Percentiles rank a stretch among this genome's conserved stretches.
Evolutionary conservation across 1,284 basidiomycete genomes (phyloP).

Genomic region (Rhodotorula mucilaginosa): DNA sequence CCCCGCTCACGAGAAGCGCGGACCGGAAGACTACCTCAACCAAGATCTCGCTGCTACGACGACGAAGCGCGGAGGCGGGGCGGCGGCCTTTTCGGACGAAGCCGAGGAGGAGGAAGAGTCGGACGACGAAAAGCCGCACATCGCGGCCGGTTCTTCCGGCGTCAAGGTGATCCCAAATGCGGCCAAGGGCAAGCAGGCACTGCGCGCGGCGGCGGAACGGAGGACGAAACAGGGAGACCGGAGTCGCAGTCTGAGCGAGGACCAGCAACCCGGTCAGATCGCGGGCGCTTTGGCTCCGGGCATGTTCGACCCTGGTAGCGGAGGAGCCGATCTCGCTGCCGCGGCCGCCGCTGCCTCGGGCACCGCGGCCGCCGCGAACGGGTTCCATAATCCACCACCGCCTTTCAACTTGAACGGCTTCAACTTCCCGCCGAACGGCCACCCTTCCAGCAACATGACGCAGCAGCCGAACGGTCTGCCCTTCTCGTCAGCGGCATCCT

Average conservation of each 20-base stretch:
- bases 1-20: constrained; percentile 36
- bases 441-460: neutral
- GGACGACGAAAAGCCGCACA: constrained; percentile 49
- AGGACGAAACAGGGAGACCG: constrained; percentile 1
- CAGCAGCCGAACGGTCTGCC: neutral
- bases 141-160: constrained; percentile 15
- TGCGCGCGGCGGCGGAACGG: constrained; percentile 17
- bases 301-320: neutral
- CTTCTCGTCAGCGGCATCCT: neutral
- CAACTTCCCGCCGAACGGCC: neutral
- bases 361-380: neutral
- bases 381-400: neutral
- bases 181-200: constrained; percentile 28
- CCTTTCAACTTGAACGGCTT: neutral
- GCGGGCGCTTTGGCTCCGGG: neutral
- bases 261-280: constrained; percentile 1
- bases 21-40: constrained; percentile 33
- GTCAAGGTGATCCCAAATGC: constrained; percentile 2
- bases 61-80: constrained; percentile 25
- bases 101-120: constrained; percentile 49
- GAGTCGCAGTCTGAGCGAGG: neutral
- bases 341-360: neutral
- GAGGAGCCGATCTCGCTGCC: neutral
- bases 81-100: constrained; percentile 14
- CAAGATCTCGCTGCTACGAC: constrained; percentile 18